Evolutionary conservation across 2,329 filamentous ascomycete species (phyloP), one percentile per base, ranked within the genome.

Genomic region (Sclerotinia spermophila): DNA sequence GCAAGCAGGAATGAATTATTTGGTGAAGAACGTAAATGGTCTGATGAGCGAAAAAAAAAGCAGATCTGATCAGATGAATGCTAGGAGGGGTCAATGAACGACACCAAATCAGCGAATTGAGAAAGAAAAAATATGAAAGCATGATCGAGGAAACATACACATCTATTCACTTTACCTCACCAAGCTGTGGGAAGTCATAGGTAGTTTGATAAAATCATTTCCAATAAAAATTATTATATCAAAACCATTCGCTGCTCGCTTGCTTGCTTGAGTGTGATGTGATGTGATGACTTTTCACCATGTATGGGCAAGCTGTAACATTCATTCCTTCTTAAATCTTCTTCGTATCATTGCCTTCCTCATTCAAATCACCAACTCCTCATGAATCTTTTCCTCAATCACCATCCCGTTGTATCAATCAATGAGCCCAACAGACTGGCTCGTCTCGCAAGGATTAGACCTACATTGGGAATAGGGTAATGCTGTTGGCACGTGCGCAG

Each of bases 1-100:
- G 45, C 62, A 65, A 53, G 62, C 35, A 65, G 53, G 44, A 67
- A 11, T 27, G 24, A 42, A 56, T 27, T 58, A 40, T 42, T 67
- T 44, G 27, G n/a, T 42, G 64, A 56, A 56, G 27, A 56, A 27
- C 33, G 35, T 24, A 44, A n/a, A 40, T n/a, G 48, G 17, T 45
- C 21, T 40, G 61, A n/a, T 24, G 33, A 11, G n/a, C 10, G 44
- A 27, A 27, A 11, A 27, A 11, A n/a, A 27, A 65, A 30, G 35
- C 30, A 27, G 4, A 30, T 53, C 33, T 53, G 24, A 53, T 40
- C 33, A 40, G 62, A 65, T 65, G 62, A 53, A 53, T 40, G 45
- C 33, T 53, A 10, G 62, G 17, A 53, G 33, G 62, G 30, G 2
- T 38, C 3, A 65, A 7, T 17, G 17, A 53, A 53, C 13, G 5